A percentile compares a stretch with the other conserved stretches of the same genome.
Evolutionary conservation across 139 green algal genomes (phyloP).

Genomic region (Ettlia oleoabundans): DNA sequence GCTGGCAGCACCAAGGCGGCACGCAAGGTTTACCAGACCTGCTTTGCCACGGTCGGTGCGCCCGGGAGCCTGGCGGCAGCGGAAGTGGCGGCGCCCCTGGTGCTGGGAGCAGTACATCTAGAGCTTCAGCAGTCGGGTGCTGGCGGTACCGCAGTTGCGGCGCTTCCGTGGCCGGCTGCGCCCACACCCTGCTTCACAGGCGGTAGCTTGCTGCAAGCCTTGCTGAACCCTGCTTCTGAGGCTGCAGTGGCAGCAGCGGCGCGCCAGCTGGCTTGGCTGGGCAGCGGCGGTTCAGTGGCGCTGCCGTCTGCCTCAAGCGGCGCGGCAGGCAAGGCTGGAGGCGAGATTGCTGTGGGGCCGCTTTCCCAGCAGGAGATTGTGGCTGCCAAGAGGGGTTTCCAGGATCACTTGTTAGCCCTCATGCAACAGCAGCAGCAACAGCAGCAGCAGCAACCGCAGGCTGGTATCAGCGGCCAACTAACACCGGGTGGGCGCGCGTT

Average conservation of each 20-base stretch:
- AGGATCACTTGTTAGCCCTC: slow-evolving; percentile 19
- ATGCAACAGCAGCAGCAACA: slow-evolving; percentile 23
- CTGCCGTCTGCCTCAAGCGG: neutral
- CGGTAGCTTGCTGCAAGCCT: neutral
- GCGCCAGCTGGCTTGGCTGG: slow-evolving; percentile 30
- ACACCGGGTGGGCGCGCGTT: neutral
- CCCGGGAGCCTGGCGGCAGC: neutral
- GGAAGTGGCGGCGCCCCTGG: neutral
- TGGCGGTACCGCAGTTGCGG: neutral
- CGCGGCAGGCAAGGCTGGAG: no score
- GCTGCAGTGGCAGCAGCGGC: neutral
- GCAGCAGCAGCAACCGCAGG: neutral
- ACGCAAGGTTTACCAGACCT: slow-evolving; percentile 54
- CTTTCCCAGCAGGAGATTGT: slow-evolving; percentile 1
- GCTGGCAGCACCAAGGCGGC: slow-evolving; percentile 55
- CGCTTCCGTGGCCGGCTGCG: neutral
- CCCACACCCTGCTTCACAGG: neutral
- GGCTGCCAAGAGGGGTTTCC: slow-evolving; percentile 30
- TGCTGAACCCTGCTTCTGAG: neutral
- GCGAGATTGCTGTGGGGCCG: neutral
- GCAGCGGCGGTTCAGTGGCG: slow-evolving; percentile 19
- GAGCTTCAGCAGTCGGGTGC: slow-evolving; percentile 23
- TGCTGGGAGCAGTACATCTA: slow-evolving; percentile 23
- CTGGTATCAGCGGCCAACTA: neutral
- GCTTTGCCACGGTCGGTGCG: slow-evolving; percentile 13